phyloP scores from a whole-genome alignment of 306 rosid genomes.

The Alnus glutinosa region DNA sequence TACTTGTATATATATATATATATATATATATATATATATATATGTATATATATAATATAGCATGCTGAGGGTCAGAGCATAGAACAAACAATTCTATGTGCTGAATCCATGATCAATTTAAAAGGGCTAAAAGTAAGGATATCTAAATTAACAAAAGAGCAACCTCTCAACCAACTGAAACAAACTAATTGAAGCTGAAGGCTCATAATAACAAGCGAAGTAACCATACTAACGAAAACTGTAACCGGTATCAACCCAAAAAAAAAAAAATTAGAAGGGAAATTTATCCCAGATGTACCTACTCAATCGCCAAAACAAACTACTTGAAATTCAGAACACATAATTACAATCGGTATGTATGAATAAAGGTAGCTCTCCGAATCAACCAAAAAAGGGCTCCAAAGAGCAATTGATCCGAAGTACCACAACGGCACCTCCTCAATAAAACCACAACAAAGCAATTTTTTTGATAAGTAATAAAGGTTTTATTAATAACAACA shows the following conservation, averaged over 20 bases:
- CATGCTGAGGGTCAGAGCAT: not conserved
- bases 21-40: not conserved
- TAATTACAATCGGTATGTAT: not conserved
- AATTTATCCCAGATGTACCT: not conserved
- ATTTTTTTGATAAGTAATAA: too few relatives aligned
- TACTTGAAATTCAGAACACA: not conserved
- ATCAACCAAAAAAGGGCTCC: conserved; percentile 1
- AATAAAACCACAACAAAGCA: conserved; percentile 1
- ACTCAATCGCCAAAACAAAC: conserved; percentile 13
- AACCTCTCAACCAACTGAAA: too few relatives aligned
- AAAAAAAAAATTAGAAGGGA: not conserved
- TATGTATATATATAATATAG: not conserved
- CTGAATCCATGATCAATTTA: not conserved
- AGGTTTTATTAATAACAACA: not conserved
- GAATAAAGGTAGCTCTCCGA: not conserved
- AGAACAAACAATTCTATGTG: not conserved
- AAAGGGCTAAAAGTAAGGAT: not conserved
- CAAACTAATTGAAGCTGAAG: not conserved
- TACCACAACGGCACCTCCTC: not conserved
- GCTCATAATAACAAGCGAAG: not conserved
- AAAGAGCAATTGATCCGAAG: not conserved
- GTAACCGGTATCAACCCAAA: not conserved
- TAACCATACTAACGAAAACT: not conserved
- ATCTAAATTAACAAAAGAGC: not conserved
- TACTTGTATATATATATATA: too few relatives aligned